A percentile compares a stretch with the other conserved stretches of the same genome.
phyloP scores from a whole-genome alignment of 305 asterid genomes.

The Euphrasia arctica region DNA sequence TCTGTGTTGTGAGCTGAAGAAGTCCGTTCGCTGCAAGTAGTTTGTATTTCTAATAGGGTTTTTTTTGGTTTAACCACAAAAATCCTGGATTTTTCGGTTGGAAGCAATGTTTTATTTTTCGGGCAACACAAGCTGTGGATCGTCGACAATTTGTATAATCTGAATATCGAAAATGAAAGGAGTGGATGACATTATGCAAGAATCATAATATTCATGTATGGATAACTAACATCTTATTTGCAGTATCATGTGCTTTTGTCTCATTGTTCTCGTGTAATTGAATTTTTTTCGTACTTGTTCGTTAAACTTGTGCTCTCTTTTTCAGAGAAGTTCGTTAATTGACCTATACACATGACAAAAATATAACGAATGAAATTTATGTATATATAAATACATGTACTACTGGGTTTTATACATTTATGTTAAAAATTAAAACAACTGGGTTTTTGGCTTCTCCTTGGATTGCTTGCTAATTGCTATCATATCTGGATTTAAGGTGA shows the following conservation, averaged over 20 bases:
- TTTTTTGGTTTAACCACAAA: slow-evolving; percentile 1
- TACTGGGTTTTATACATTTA: too few relatives aligned
- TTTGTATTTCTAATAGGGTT: neutral
- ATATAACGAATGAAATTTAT: too few relatives aligned
- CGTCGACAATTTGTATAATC: neutral
- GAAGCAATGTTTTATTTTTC: neutral
- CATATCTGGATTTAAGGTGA: neutral
- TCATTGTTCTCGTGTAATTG: too few relatives aligned
- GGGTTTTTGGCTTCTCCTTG: too few relatives aligned
- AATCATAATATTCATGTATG: neutral
- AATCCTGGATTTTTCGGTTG: neutral
- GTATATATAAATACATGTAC: too few relatives aligned
- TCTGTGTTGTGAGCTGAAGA: slow-evolving; percentile 14
- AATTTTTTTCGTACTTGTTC: too few relatives aligned
- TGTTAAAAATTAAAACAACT: too few relatives aligned
- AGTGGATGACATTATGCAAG: neutral
- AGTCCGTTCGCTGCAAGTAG: neutral
- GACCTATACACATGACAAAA: too few relatives aligned
- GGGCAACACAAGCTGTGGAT: neutral
- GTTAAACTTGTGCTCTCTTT: too few relatives aligned
- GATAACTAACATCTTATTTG: neutral
- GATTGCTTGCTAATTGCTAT: too few relatives aligned
- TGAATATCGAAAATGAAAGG: neutral
- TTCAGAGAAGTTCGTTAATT: too few relatives aligned
- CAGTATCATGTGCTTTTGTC: too few relatives aligned